Percentiles rank a stretch among this genome's conserved stretches.
These are phyloP conservation scores for Venturia asperata DNA, from an alignment of 2,329 filamentous ascomycete species.

Conservation along the genomic window DNA sequence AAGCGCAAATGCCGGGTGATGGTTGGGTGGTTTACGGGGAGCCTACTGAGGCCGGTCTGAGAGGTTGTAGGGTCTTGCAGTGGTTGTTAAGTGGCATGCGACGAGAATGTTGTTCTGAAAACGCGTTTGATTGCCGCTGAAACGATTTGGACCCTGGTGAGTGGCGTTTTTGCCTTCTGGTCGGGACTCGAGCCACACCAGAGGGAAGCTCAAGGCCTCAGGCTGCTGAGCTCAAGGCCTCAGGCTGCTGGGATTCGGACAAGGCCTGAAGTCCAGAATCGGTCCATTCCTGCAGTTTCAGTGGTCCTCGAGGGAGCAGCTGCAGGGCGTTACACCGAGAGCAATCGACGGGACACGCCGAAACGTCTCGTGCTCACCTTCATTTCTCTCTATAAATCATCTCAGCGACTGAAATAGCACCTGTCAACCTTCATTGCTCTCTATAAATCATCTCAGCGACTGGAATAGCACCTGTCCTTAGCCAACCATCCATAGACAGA, in stretches of 20 bases:
- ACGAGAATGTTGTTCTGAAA: constrained; percentile 9
- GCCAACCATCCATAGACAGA: neutral
- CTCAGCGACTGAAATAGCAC: neutral
- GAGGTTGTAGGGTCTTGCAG: constrained; percentile 5
- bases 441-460: neutral
- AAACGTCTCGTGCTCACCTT: neutral
- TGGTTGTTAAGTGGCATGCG: constrained; percentile 6
- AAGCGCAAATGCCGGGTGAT: neutral
- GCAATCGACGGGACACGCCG: neutral
- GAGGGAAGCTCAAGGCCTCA: no score
- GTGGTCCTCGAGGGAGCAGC: no score
- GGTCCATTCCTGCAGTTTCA: no score
- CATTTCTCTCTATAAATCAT: neutral
- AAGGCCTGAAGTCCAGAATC: no score
- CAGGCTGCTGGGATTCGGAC: no score
- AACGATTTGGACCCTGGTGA: neutral
- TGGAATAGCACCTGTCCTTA: neutral
- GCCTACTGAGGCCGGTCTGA: neutral
- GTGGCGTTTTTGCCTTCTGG: no score
- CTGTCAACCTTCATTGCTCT: neutral
- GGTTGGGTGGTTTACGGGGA: constrained; percentile 26
- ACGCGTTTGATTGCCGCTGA: neutral
- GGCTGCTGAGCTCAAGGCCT: no score
- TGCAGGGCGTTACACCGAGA: neutral
- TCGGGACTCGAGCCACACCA: neutral